Evolutionary conservation across 495 filamentous ascomycete genomes (phyloP), one percentile per base, ranked within the genome.

Genomic region (Penicillium turbatum): DNA sequence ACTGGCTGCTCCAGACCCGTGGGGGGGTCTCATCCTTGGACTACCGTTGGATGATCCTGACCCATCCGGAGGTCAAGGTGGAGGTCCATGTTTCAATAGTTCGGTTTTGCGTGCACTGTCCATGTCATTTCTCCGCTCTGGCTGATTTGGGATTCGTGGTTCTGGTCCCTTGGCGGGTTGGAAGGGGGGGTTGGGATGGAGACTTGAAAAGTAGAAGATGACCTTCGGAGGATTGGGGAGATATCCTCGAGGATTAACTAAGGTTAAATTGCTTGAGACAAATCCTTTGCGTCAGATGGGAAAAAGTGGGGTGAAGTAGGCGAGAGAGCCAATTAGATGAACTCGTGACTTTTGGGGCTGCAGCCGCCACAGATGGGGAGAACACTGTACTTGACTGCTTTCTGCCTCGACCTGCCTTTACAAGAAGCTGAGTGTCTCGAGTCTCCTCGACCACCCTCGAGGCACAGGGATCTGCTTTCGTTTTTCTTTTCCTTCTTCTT

Each of bases 41-140:
- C 47, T 56, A 35, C 54, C 54, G 54, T 56, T 56, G 46, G 54
- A 37, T 46, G 51, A 50, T 54, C 55, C 38, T 46, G 21, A 51
- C 47, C 40, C 35, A 29, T 40, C 42, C 29, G 36, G n/a, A 17
- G 13, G 21, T 49, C 13, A 5, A 35, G 29, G 56, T 59, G 56
- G 56, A 47, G 51, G 41, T 47, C 51, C 35, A 46, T 39, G 49
- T 56, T 57, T 55, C 56, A 59, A 59, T 59, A 59, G 56, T 54
- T 59, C 51, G 45, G 45, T 40, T 29, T 49, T 38, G 35, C 8
- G 40, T 32, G 56, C 51, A 43, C 43, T 37, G 48, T 31, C 55
- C 48, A 52, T 42, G 30, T 31, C 30, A 31, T 31, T 2, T 2
- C 21, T 24, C 21, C 21, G 21, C 21, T 24, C 21, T 24, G 21